These are phyloP conservation scores for Colletotrichum tropicale DNA, from an alignment of 2,329 filamentous ascomycete species.

Conservation along the genomic window DNA sequence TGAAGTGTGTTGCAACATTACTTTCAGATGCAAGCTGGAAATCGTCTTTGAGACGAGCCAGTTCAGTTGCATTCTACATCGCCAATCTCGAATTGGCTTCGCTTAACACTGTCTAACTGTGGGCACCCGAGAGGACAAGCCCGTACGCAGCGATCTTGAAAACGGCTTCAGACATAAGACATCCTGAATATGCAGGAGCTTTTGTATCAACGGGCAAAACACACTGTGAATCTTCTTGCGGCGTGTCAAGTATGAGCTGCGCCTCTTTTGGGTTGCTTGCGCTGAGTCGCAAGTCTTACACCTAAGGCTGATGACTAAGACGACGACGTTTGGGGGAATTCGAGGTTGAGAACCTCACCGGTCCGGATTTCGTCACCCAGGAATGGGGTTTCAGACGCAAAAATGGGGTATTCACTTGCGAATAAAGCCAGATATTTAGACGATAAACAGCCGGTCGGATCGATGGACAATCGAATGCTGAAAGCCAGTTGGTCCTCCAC, in stretches of 20 bases:
- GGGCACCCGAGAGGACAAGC: neutral
- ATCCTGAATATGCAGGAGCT: neutral
- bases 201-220: neutral
- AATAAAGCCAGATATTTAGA: neutral
- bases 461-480: neutral
- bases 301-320: neutral
- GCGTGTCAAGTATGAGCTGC: neutral
- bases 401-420: neutral
- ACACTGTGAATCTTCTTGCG: neutral
- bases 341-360: neutral
- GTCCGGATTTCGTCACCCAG: neutral
- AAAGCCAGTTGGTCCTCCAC: neutral
- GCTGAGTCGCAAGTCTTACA: neutral
- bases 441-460: neutral
- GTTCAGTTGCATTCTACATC: neutral
- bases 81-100: neutral
- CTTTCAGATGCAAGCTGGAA: neutral
- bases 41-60: neutral
- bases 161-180: neutral
- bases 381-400: neutral
- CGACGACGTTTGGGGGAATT: neutral
- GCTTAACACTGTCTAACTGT: neutral
- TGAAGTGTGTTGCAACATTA: neutral
- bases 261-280: neutral
- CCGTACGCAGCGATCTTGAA: neutral